Base-by-base conservation (phyloP, 2,329 filamentous ascomycete genomes). In the Biscogniauxia marginata region DNA sequence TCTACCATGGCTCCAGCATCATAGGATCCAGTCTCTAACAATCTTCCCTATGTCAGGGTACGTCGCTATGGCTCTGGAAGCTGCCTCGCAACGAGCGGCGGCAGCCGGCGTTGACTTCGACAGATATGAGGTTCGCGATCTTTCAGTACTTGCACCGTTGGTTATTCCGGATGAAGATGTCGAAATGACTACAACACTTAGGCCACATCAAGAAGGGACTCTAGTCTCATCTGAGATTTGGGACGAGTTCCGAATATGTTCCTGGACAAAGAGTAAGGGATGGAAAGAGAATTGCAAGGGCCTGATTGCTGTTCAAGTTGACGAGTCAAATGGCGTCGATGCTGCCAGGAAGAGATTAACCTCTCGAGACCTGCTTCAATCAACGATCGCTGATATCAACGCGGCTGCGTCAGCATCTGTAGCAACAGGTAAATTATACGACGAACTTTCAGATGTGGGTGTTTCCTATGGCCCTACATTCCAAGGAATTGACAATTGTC, bases 221-320 rank as follows among this genome's bases (percentile, higher is more conserved):
- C 66, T 74, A 13, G 68, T 69, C 1, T 73, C 71, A 16, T 78
- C 77, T 0, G 77, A 78, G 25, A 65, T 70, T 2, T 84, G 81
- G 81, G 75, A 82, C 49, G 80, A 83, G 63, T 86, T 86, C 69
- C 70, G 75, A 1, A 80, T 86, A 22, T 81, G 76, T 47, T 84
- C 83, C 0, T 84, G 77, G 76, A 76, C 76, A 0, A 73, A 75
- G 13, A 74, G 69, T 11, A 74, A 79, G 44, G 78, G 79, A 9
- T 86, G 84, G 84, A 77, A 78, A 0, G 80, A 86, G 63, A 79
- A 87, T 63, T 85, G 83, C 65, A 74, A 77, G 50, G 81, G 81
- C n/a, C 70, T 82, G 2, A 73, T 85, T 8, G 69, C 74, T 5
- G 73, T 79, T 3, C 68, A 70, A 47, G 59, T 67, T 7, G 61